phyloP scores from a whole-genome alignment of 1,284 basidiomycete genomes.

The Ceratobasidium sp. region DNA sequence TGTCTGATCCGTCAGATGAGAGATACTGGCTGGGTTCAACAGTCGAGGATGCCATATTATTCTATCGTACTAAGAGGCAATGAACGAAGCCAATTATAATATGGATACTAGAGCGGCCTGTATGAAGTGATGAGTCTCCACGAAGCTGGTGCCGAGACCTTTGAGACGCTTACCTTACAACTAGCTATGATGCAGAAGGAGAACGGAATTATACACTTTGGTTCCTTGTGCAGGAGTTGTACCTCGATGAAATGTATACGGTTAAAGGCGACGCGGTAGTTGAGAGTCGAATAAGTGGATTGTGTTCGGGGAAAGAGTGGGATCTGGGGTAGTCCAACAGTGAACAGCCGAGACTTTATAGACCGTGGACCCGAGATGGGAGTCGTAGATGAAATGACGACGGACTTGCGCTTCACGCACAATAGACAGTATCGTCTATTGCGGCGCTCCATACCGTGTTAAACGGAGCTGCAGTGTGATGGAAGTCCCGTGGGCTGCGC shows the following conservation, averaged over 20 bases:
- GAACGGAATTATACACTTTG: conserved; percentile 25
- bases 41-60: conserved; percentile 44
- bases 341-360: conserved; percentile 32
- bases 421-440: conserved; percentile 31
- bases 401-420: conserved; percentile 32
- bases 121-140: conserved; percentile 12
- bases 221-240: conserved; percentile 14
- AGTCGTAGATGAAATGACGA: conserved; percentile 34
- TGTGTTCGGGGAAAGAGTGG: background rate
- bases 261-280: conserved; percentile 5
- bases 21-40: conserved; percentile 19
- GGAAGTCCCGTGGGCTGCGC: no score
- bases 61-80: background rate
- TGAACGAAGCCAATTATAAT: conserved; percentile 2
- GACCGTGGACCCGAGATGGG: conserved; percentile 27
- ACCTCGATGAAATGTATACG: background rate
- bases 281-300: background rate
- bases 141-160: conserved; percentile 39
- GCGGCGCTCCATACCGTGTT: no score
- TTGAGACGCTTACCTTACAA: conserved; percentile 23
- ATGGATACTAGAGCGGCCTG: background rate
- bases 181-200: conserved; percentile 19
- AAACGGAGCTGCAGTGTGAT: no score
- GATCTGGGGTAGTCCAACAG: conserved; percentile 21
- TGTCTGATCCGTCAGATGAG: conserved; percentile 21